A percentile compares a stretch with the other conserved stretches of the same genome.
phyloP scores from a whole-genome alignment of 2,329 filamentous ascomycete species.

The Cadophora sp. region DNA sequence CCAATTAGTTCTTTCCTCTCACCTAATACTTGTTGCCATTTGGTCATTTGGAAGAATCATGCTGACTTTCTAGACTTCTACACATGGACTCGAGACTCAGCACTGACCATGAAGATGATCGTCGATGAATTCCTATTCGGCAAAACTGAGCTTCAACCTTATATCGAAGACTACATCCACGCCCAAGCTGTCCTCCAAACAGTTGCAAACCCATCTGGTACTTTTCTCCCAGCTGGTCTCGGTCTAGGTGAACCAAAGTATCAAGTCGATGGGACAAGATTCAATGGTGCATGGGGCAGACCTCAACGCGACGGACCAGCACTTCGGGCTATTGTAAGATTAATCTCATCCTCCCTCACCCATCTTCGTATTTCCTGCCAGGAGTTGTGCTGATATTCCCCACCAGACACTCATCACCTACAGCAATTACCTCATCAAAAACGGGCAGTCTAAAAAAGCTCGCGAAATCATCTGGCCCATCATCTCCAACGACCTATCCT shows the following conservation, averaged over 20 bases:
- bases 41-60: too few relatives aligned
- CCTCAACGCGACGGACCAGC: slow-evolving; percentile 83
- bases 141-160: slow-evolving; percentile 50
- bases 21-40: slow-evolving; percentile 21
- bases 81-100: slow-evolving; percentile 79
- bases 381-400: neutral
- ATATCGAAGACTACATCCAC: slow-evolving; percentile 71
- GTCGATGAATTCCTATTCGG: slow-evolving; percentile 69
- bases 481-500: slow-evolving; percentile 75
- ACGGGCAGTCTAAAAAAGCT: slow-evolving; percentile 55
- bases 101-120: slow-evolving; percentile 73
- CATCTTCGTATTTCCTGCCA: neutral
- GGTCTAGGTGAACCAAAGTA: slow-evolving; percentile 78
- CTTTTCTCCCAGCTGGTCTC: slow-evolving; percentile 49
- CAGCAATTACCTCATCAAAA: slow-evolving; percentile 72
- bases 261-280: slow-evolving; percentile 66
- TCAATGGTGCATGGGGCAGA: slow-evolving; percentile 64
- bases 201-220: slow-evolving; percentile 60
- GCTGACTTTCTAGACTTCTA: slow-evolving; percentile 78
- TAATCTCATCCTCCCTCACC: neutral
- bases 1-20: neutral
- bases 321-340: slow-evolving; percentile 66
- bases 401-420: slow-evolving; percentile 69
- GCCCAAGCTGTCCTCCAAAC: slow-evolving; percentile 65
- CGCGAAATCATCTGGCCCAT: slow-evolving; percentile 71